Evolutionary conservation across 257 asterid species (phyloP), one percentile per base, ranked within the genome.

Genomic region (Ilex aquifolium): DNA sequence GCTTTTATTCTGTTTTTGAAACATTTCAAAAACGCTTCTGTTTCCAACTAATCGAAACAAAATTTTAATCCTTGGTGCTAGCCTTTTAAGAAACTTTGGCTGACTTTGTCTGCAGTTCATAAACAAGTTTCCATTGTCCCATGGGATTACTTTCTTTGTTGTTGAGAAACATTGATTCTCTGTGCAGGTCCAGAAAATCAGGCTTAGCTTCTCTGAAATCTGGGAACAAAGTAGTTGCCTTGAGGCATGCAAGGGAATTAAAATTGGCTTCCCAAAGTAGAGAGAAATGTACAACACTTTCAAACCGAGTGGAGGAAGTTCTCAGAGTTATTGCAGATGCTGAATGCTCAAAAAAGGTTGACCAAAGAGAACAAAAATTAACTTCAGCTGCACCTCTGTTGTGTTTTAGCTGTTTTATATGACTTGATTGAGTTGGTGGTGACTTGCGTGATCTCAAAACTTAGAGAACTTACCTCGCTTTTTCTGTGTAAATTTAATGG

Each of bases 261-360:
- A 88, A 88, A 77, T 60, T 84, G 75, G 80, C 79, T 32, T 78
- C 83, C 49, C 85, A 82, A 82, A 85, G 94, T 58, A 81, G 91
- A 69, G 98, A 86, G 52, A 81, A 86, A 70, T 88, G 93, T 67
- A 63, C 80, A 7, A 42, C 74, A 11, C 87, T 90, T 54, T 72
- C 82, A 83, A 84, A 84, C 68, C 85, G 86, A 58, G 95, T 91
- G 71, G 91, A 85, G 76, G 79, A 72, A 60, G 90, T 88, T 71
- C 88, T 88, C 65, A 81, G 79, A 64, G 78, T 75, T 64, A 81
- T 88, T 63, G 65, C 81, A 32, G 95, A 88, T 76, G 82, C 86
- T 3, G 98, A 91, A 72, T 86, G 95, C 70, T 80, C 94, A 32
- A 85, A 77, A 74, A 76, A 84, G 98, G 97, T 88, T n/a, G 72